Percentiles rank a stretch among this genome's conserved stretches.
Evolutionary conservation across 1,139 yeast species (phyloP).

Genomic region (Suhomyces choctaworum): DNA sequence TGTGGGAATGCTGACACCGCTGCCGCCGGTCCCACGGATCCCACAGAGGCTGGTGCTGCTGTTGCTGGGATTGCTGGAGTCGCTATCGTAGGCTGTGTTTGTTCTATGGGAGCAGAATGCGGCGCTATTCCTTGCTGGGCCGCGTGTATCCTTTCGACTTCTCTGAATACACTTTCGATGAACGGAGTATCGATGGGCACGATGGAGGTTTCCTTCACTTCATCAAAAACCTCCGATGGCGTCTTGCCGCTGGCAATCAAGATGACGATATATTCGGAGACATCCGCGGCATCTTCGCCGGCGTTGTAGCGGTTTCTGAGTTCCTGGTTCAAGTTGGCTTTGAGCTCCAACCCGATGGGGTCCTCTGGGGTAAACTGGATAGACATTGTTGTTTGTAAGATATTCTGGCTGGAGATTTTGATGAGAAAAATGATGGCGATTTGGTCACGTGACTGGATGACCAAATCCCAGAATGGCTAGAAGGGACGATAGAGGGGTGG

Average conservation of each 20-base stretch:
- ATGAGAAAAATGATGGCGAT: slow-evolving; percentile 1
- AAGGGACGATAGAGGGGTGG: too few species aligned
- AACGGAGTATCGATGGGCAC: slow-evolving; percentile 56
- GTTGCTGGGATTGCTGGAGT: slow-evolving; percentile 11
- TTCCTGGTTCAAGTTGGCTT: slow-evolving; percentile 38
- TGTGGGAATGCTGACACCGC: background rate
- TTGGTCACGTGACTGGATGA: slow-evolving; percentile 3
- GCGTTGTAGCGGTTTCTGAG: slow-evolving; percentile 35
- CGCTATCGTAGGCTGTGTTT: slow-evolving; percentile 4
- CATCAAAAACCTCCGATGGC: slow-evolving; percentile 62
- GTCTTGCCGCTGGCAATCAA: slow-evolving; percentile 72
- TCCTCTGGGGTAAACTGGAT: slow-evolving; percentile 43
- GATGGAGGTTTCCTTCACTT: slow-evolving; percentile 66
- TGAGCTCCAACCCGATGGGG: slow-evolving; percentile 41
- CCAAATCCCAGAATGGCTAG: background rate
- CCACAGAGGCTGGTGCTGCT: background rate
- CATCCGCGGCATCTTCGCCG: slow-evolving; percentile 70
- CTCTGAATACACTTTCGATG: slow-evolving; percentile 55
- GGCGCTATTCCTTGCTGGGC: slow-evolving; percentile 7
- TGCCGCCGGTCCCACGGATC: background rate
- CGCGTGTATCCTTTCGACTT: slow-evolving; percentile 43
- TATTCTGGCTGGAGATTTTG: background rate
- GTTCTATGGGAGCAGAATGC: slow-evolving; percentile 13
- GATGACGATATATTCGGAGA: slow-evolving; percentile 76
- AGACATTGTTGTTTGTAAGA: slow-evolving; percentile 13